Evolutionary conservation across 2,329 filamentous ascomycete genomes (phyloP).

Genomic region (Scleromitrula shiraiana): DNA sequence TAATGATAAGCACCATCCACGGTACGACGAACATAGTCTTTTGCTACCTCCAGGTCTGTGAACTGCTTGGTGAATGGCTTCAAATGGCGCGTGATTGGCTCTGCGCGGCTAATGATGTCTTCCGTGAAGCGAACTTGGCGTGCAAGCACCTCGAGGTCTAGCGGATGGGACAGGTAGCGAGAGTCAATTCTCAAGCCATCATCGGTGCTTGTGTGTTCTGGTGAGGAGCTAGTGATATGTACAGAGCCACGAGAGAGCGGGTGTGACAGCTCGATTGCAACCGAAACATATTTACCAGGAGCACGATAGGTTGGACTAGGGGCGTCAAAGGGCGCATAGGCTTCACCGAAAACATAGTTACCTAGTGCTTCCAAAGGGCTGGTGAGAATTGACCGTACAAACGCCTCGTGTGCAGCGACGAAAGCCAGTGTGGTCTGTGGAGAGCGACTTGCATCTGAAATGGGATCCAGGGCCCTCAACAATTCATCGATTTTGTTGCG

Average conservation of each 20-base stretch:
- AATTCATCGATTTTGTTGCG: background rate
- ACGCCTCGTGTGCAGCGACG: background rate
- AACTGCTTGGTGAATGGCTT: conserved; percentile 16
- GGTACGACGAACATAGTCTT: conserved; percentile 3
- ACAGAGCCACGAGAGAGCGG: conserved; percentile 35
- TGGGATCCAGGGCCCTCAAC: background rate
- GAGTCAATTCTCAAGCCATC: conserved; percentile 34
- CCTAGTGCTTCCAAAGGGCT: background rate
- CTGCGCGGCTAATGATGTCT: conserved; percentile 24
- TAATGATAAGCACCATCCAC: conserved; percentile 6
- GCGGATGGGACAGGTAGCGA: conserved; percentile 34
- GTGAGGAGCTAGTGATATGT: conserved; percentile 32
- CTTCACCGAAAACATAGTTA: background rate
- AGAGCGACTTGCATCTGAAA: background rate
- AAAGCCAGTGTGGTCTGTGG: background rate
- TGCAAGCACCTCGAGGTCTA: conserved; percentile 35
- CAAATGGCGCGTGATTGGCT: conserved; percentile 27
- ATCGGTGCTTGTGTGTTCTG: conserved; percentile 25
- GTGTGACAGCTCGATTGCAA: conserved; percentile 37
- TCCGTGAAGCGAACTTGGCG: conserved; percentile 31
- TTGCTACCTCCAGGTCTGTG: background rate
- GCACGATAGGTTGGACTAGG: background rate
- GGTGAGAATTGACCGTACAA: background rate
- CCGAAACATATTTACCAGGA: conserved; percentile 44
- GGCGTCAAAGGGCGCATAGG: background rate